Evolutionary conservation across 2,329 filamentous ascomycete species (phyloP).

Genomic region (Microsporum ferrugineum): DNA sequence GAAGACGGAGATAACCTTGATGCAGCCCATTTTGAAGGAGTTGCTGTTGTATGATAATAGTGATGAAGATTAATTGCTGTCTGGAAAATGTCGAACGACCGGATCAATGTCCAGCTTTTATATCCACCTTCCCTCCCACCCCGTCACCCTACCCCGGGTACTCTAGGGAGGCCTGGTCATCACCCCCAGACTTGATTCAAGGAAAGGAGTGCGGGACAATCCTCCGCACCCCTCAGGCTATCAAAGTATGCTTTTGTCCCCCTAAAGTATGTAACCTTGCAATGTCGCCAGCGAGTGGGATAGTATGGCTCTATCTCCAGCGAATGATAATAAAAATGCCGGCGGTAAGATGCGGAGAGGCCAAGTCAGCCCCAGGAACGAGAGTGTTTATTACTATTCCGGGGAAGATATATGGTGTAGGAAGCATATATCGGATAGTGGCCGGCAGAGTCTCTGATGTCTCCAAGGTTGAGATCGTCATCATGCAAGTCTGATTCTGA

Average conservation of each 20-base stretch:
- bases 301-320: neutral
- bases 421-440: neutral
- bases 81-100: neutral
- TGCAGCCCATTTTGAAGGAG: constrained; percentile 10
- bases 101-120: neutral
- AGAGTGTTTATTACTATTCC: neutral
- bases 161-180: neutral
- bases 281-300: neutral
- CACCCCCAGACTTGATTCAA: neutral
- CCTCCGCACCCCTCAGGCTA: neutral
- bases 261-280: neutral
- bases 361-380: neutral
- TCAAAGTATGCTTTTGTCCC: neutral
- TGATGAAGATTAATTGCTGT: neutral
- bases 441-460: neutral
- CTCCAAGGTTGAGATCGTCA: constrained; percentile 1
- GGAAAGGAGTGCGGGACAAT: constrained; percentile 1
- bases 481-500: neutral
- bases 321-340: neutral
- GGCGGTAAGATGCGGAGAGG: constrained; percentile 3
- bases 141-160: neutral
- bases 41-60: neutral
- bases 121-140: neutral
- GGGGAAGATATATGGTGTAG: neutral
- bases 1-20: constrained; percentile 12